phyloP scores from a whole-genome alignment of 768 basidiomycete genomes.

The Dendrothele bispora region DNA sequence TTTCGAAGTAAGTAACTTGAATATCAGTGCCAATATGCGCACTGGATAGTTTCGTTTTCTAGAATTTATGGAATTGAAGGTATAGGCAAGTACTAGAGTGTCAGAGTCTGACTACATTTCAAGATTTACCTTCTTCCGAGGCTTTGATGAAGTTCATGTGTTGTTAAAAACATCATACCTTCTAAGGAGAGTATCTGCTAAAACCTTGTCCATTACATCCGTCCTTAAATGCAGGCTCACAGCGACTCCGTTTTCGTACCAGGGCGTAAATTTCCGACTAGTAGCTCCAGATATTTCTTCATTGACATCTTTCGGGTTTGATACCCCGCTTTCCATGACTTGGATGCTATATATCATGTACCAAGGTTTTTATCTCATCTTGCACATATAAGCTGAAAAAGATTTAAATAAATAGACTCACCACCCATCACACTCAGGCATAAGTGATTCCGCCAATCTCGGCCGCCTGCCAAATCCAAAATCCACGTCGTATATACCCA shows the following conservation, averaged over 20 bases:
- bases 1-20: too few species aligned
- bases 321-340: slow-evolving; percentile 3
- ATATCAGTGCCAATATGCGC: too few species aligned
- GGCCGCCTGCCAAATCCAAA: slow-evolving; percentile 27
- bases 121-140: too few species aligned
- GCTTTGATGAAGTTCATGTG: too few species aligned
- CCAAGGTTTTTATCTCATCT: background rate
- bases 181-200: slow-evolving; percentile 23
- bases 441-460: slow-evolving; percentile 27
- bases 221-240: slow-evolving; percentile 21
- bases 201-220: slow-evolving; percentile 21
- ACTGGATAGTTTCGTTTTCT: too few species aligned
- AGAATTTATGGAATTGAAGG: too few species aligned
- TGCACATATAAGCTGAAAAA: slow-evolving; percentile 29
- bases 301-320: background rate
- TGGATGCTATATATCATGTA: slow-evolving; percentile 7
- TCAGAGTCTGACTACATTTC: too few species aligned
- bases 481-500: slow-evolving; percentile 32
- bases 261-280: too few species aligned
- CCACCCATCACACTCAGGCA: slow-evolving; percentile 33
- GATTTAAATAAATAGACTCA: background rate
- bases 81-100: too few species aligned
- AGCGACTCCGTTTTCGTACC: slow-evolving; percentile 23
- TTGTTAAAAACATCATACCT: too few species aligned
- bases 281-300: background rate